Evolutionary conservation across 2,329 filamentous ascomycete species (phyloP).

Genomic region (Thermothelomyces thermophilus): DNA sequence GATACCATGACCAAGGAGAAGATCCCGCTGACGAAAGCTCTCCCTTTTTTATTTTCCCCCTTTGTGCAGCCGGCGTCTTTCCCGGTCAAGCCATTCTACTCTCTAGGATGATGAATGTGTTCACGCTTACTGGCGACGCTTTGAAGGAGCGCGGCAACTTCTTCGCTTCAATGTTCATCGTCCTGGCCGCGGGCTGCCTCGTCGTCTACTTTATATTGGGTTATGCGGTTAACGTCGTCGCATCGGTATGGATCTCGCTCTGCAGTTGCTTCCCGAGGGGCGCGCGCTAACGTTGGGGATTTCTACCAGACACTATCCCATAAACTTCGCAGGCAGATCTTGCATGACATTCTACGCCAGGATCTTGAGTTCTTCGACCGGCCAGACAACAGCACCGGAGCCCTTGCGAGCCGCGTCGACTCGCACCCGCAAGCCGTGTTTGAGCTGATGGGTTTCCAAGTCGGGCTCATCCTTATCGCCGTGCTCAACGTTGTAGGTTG

Average conservation of each 20-base stretch:
- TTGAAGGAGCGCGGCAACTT: constrained; percentile 41
- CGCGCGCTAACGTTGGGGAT: too few relatives aligned
- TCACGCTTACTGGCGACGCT: constrained; percentile 28
- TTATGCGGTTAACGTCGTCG: constrained; percentile 31
- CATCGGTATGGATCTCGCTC: constrained; percentile 9
- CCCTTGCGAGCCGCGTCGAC: constrained; percentile 32
- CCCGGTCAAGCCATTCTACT: constrained; percentile 41
- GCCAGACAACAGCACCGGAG: constrained; percentile 35
- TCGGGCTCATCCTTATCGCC: constrained; percentile 35
- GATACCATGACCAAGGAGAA: too few relatives aligned
- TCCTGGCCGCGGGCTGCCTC: constrained; percentile 37
- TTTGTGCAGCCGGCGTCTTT: constrained; percentile 21
- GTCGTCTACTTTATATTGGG: constrained; percentile 39
- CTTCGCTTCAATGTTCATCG: constrained; percentile 48
- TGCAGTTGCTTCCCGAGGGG: not conserved
- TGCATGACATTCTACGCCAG: constrained; percentile 32
- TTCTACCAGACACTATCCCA: constrained; percentile 12
- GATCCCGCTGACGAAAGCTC: not conserved
- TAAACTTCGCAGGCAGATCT: constrained; percentile 19
- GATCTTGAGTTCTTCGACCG: constrained; percentile 39
- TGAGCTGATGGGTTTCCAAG: constrained; percentile 39
- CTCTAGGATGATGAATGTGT: constrained; percentile 37
- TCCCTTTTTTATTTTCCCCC: not conserved
- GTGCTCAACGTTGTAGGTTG: constrained; percentile 35
- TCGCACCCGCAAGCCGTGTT: constrained; percentile 34